A percentile compares a stretch with the other conserved stretches of the same genome.
phyloP scores from a whole-genome alignment of 108 stramenopile species.

The Nitzschia inconspicua region DNA sequence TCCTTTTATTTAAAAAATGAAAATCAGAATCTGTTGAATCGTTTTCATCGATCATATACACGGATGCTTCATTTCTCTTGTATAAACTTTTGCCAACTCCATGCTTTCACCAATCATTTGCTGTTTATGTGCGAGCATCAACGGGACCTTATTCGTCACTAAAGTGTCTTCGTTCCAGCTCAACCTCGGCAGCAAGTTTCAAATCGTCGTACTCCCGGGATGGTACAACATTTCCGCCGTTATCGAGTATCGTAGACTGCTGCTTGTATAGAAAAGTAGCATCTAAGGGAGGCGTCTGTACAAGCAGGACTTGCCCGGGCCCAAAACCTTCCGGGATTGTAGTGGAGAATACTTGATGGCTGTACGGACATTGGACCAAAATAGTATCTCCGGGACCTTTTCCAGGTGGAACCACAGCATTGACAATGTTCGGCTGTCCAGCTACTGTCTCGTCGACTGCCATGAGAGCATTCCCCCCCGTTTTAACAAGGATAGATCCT shows the following conservation, averaged over 20 bases:
- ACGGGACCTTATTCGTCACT: too few relatives aligned
- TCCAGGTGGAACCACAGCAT: constrained; percentile 10
- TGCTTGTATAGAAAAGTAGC: background rate
- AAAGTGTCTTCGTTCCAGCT: too few relatives aligned
- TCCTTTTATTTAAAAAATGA: too few relatives aligned
- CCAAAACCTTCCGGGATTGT: constrained; percentile 1
- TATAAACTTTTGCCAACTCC: too few relatives aligned
- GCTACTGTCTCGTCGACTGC: background rate
- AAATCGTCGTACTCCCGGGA: background rate
- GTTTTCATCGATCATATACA: too few relatives aligned
- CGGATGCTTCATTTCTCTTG: too few relatives aligned
- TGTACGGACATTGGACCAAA: constrained; percentile 1
- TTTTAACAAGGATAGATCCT: constrained; percentile 1
- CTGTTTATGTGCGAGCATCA: too few relatives aligned
- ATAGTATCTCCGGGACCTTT: constrained; percentile 8
- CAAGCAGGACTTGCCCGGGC: constrained; percentile 5
- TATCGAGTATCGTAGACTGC: background rate
- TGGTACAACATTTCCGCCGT: background rate
- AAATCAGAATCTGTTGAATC: too few relatives aligned
- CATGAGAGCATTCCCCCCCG: constrained; percentile 14
- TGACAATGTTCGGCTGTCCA: background rate
- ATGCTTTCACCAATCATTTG: too few relatives aligned
- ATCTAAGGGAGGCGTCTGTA: constrained; percentile 7
- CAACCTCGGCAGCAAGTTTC: too few relatives aligned
- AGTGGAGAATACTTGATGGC: background rate